These are phyloP conservation scores for Diaporthe sp. DNA, from an alignment of 2,329 filamentous ascomycete genomes.

Conservation along the genomic window DNA sequence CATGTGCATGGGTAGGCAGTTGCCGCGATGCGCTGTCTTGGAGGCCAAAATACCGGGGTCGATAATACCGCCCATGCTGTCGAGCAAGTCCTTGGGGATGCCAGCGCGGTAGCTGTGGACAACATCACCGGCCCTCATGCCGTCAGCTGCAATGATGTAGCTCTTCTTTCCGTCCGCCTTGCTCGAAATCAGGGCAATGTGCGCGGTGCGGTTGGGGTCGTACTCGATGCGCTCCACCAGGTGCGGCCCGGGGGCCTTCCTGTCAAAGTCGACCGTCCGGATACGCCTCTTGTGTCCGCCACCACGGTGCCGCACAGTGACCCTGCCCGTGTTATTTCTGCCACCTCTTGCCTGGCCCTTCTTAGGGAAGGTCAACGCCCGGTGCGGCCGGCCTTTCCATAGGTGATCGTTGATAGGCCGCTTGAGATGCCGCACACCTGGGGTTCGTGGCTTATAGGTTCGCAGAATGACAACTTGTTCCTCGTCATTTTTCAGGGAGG, in stretches of 20 bases:
- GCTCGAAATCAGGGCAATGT: slow-evolving; percentile 88
- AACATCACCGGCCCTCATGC: slow-evolving; percentile 89
- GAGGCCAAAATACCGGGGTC: slow-evolving; percentile 97
- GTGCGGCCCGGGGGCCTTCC: slow-evolving; percentile 83
- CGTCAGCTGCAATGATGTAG: slow-evolving; percentile 96
- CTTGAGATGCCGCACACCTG: slow-evolving; percentile 90
- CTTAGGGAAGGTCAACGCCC: slow-evolving; percentile 88
- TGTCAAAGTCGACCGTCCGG: slow-evolving; percentile 88
- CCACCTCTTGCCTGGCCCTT: slow-evolving; percentile 94
- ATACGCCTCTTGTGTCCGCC: slow-evolving; percentile 94
- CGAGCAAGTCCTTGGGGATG: slow-evolving; percentile 86
- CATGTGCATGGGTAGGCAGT: slow-evolving; percentile 95
- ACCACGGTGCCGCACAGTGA: slow-evolving; percentile 92
- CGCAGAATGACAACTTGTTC: slow-evolving; percentile 67
- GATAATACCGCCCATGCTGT: slow-evolving; percentile 90
- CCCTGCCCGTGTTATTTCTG: slow-evolving; percentile 84
- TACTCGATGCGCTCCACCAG: slow-evolving; percentile 95
- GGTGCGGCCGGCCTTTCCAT: slow-evolving; percentile 90
- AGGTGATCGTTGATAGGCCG: slow-evolving; percentile 96
- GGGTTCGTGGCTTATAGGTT: slow-evolving; percentile 93
- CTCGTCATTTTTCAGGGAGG: slow-evolving; percentile 37
- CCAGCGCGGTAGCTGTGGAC: slow-evolving; percentile 93
- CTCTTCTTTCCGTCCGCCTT: slow-evolving; percentile 79
- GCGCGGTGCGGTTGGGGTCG: slow-evolving; percentile 91
- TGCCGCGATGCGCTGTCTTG: slow-evolving; percentile 92